Conservation (phyloP, 2,329 filamentous ascomycete genomes). For the Colletotrichum lindemuthianum region DNA sequence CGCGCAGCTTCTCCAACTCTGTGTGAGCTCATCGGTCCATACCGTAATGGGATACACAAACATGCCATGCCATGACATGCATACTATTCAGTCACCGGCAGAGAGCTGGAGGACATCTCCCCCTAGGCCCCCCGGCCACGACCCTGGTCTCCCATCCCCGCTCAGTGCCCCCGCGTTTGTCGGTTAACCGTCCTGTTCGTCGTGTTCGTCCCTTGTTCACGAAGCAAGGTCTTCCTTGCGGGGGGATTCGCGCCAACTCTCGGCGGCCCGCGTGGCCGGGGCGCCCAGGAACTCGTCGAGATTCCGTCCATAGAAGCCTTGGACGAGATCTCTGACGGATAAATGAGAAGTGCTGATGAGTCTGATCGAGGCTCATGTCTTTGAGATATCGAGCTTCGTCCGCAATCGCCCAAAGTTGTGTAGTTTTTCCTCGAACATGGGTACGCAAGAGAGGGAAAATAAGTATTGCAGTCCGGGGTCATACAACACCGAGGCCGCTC, state of each 20-base stretch:
- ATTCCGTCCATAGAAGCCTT: constrained; percentile 22
- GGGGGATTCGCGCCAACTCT: constrained; percentile 10
- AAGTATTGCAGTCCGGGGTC: too few relatives aligned
- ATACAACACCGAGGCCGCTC: neutral
- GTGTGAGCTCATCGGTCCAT: neutral
- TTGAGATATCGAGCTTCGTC: too few relatives aligned
- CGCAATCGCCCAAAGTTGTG: neutral
- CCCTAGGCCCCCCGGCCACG: neutral
- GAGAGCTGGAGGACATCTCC: neutral
- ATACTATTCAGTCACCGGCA: neutral
- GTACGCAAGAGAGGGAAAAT: neutral
- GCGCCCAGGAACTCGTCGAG: constrained; percentile 3
- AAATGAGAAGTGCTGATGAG: neutral
- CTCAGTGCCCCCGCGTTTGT: constrained; percentile 26
- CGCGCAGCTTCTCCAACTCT: constrained; percentile 9
- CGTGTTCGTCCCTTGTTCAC: constrained; percentile 17
- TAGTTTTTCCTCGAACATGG: too few relatives aligned
- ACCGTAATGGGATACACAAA: too few relatives aligned
- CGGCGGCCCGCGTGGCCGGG: constrained; percentile 17
- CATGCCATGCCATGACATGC: constrained; percentile 13
- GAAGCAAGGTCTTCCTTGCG: neutral
- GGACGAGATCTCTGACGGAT: neutral
- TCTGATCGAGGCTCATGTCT: neutral
- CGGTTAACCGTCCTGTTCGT: constrained; percentile 10
- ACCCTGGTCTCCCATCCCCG: constrained; percentile 12